A percentile compares a stretch with the other conserved stretches of the same genome.
These are phyloP conservation scores for Scedosporium minutisporum DNA, from an alignment of 2,329 filamentous ascomycete genomes.

Conservation along the genomic window DNA sequence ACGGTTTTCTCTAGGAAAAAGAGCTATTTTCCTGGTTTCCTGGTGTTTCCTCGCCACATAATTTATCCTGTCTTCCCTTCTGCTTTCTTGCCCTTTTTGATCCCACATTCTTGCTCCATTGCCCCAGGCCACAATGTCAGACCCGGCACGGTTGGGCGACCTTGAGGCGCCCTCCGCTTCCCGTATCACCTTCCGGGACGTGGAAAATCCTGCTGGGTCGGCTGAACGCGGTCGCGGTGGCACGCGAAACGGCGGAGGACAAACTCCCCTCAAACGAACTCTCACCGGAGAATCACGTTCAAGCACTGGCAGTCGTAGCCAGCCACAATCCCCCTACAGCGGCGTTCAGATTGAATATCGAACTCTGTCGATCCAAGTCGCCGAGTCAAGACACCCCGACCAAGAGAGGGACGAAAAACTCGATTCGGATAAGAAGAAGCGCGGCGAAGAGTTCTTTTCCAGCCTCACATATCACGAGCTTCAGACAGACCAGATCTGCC, in stretches of 20 bases:
- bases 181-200: not conserved
- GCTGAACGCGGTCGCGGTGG: not conserved
- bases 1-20: no score
- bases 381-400: slow-evolving; percentile 24
- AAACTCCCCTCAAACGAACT: not conserved
- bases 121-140: not conserved
- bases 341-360: slow-evolving; percentile 30
- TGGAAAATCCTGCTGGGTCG: no score
- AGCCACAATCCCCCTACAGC: slow-evolving; percentile 22
- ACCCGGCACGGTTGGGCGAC: not conserved
- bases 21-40: no score
- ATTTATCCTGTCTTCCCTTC: not conserved
- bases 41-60: no score
- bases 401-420: slow-evolving; percentile 11
- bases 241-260: not conserved
- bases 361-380: slow-evolving; percentile 29
- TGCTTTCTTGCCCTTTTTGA: not conserved
- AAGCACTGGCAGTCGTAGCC: slow-evolving; percentile 16
- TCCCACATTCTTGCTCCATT: not conserved
- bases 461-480: slow-evolving; percentile 29
- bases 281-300: slow-evolving; percentile 8
- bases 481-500: slow-evolving; percentile 22
- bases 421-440: slow-evolving; percentile 17
- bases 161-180: not conserved
- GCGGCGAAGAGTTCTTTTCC: slow-evolving; percentile 33